Base-by-base conservation (phyloP, 495 filamentous ascomycete genomes). In the Aspergillus ellipticus region DNA sequence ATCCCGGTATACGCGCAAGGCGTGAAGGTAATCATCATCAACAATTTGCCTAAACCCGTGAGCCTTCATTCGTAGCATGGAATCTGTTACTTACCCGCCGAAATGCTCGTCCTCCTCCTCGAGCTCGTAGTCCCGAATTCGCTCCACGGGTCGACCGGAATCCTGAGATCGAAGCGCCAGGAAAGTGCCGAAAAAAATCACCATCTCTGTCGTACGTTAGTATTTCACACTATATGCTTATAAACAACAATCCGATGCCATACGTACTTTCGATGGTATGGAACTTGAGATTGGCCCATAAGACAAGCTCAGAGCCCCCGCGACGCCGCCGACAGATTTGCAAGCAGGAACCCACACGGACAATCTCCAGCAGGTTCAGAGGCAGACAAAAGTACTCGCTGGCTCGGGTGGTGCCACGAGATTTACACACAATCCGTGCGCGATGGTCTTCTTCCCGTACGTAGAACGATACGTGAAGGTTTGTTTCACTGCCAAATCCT, bases 161-260 rank as follows among this genome's bases (percentile, higher is more conserved):
- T 90, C 89, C 47, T 89, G 82, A 13, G 82, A 79, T 63, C 90
- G 90, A 54, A 96, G 78, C 0, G 87, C 85, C 22, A 89, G 70
- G 61, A 93, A 89, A 0, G 85, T 83, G 68, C 82, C 86, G 67
- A 87, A 89, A 66, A 96, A 94, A 1, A 89, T 72, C 11, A 91
- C 88, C 83, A 96, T 84, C 55, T 73, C 83, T 85, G 28, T 54
- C 1, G 22, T 26, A 0, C n/a, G 49, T 63, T 42, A 68, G 55
- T 39, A 54, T 37, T 51, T 42, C 15, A 24, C 11, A 57, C 29
- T 3, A 29, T 49, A 7, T 26, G 6, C 9, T 46, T 21, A 37
- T 19, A 39, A 9, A 3, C 5, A n/a, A 33, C 29, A 15, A 11
- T 1, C 19, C 2, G 10, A 28, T 41, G n/a, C 19, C 11, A n/a